Evolutionary conservation across 2,329 filamentous ascomycete genomes (phyloP), one percentile per base, ranked within the genome.

Genomic region (Penicillium italicum): DNA sequence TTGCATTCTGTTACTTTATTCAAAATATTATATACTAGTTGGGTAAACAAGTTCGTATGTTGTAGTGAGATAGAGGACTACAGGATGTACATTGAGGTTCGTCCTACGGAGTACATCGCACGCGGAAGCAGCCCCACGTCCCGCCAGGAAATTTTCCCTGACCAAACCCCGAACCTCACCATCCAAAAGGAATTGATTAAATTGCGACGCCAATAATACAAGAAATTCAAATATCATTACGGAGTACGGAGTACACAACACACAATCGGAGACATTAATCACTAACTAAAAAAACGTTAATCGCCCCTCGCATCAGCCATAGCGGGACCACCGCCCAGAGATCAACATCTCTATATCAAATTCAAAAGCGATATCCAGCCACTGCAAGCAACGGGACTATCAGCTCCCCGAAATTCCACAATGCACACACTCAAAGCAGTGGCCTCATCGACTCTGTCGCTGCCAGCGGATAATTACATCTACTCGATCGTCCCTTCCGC

Each of bases 381-480:
- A 44, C 20, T 4, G 31, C 31, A 12, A 16, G 14, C 9, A 38
- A 26, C 22, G 33, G 11, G 33, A 20, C 16, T 34, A 50, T 22
- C 48, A 14, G 24, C 36, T 36, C 4, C 12, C 22, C 12, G 11
- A 12, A n/a, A 57, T 47, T 33, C 22, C 42, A 50, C 30, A 55
- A 74, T 74, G 72, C 69, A 72, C 57, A 70, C 62, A 20, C 69
- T 74, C 57, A 66, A 64, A 56, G 53, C 67, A 28, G 67, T 59
- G 1, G 67, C 67, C 28, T 68, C 69, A 11, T 75, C 74, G 10
- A 71, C 71, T n/a, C 64, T 77, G 40, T 71, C 69, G 20, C 67
- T 77, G 1, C 70, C 74, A 1, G 50, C 68, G 36, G 70, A 71
- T 30, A 76, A 69, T 57, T 78, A 77, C 66, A 77, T 78, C 60